Percentiles rank a stretch among this genome's conserved stretches.
Conservation (phyloP, 176 grass and related monocot genomes). For the Aegilops bicornis region DNA sequence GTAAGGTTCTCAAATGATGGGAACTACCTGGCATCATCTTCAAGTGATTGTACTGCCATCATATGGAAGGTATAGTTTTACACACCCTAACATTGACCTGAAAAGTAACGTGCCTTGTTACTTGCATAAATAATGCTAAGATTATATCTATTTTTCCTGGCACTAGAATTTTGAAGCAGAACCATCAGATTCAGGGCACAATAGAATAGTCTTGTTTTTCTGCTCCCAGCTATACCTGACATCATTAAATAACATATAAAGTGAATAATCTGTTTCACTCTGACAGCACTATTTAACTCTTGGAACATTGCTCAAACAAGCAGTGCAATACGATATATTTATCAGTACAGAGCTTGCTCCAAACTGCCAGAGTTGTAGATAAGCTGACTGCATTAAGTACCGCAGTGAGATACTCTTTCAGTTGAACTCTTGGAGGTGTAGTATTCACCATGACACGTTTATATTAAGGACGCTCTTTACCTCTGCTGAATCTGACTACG, state of each 20-base stretch:
- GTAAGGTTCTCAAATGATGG: slow-evolving; percentile 97
- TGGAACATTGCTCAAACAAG: neutral
- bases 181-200: neutral
- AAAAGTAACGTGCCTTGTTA: neutral
- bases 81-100: neutral
- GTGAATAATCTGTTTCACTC: slow-evolving; percentile 3
- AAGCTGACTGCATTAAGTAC: neutral
- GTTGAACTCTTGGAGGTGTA: slow-evolving; percentile 2
- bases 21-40: slow-evolving; percentile 86
- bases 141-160: slow-evolving; percentile 9
- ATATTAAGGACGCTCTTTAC: neutral
- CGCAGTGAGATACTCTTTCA: neutral
- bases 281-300: neutral
- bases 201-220: neutral
- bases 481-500: neutral
- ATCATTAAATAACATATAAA: neutral
- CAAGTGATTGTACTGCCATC: slow-evolving; percentile 91
- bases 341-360: slow-evolving; percentile 6
- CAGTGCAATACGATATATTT: neutral
- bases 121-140: slow-evolving; percentile 22
- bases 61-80: slow-evolving; percentile 78
- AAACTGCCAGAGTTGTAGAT: neutral
- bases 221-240: neutral
- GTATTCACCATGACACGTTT: neutral
- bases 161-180: slow-evolving; percentile 17